Percentiles rank a stretch among this genome's conserved stretches.
phyloP scores from a whole-genome alignment of 2,329 filamentous ascomycete genomes.

The Botrytis fabae region DNA sequence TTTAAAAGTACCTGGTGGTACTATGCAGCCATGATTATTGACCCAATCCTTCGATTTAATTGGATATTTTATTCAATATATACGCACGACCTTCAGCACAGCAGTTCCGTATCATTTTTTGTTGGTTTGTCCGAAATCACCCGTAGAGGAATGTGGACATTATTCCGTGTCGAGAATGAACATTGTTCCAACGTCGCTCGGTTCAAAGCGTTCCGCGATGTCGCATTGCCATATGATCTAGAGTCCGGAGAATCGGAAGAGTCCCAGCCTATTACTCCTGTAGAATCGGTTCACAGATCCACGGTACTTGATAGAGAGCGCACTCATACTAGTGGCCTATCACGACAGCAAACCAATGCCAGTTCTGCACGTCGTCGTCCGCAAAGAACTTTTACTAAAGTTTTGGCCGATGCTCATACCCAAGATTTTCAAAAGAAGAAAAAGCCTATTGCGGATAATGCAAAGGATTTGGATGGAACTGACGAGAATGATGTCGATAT shows the following conservation, averaged over 20 bases:
- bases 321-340: conserved; percentile 31
- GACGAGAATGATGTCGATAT: conserved; percentile 27
- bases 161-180: conserved; percentile 96
- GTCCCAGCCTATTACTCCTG: not conserved
- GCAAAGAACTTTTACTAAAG: conserved; percentile 52
- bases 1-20: conserved; percentile 81
- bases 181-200: conserved; percentile 89
- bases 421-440: conserved; percentile 89
- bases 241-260: conserved; percentile 28
- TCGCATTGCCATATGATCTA: conserved; percentile 73
- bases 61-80: conserved; percentile 91
- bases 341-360: conserved; percentile 27
- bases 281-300: conserved; percentile 10
- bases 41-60: conserved; percentile 84
- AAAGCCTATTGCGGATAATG: conserved; percentile 37
- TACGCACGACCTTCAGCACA: conserved; percentile 77
- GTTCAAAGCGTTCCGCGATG: conserved; percentile 85
- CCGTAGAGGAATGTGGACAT: conserved; percentile 85
- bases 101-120: conserved; percentile 75
- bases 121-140: conserved; percentile 76
- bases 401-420: conserved; percentile 81
- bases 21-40: conserved; percentile 78
- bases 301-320: conserved; percentile 29
- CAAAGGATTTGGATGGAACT: not conserved
- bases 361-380: conserved; percentile 27